Conservation (phyloP, 305 asterid species). For the Fraxinus platypoda region DNA sequence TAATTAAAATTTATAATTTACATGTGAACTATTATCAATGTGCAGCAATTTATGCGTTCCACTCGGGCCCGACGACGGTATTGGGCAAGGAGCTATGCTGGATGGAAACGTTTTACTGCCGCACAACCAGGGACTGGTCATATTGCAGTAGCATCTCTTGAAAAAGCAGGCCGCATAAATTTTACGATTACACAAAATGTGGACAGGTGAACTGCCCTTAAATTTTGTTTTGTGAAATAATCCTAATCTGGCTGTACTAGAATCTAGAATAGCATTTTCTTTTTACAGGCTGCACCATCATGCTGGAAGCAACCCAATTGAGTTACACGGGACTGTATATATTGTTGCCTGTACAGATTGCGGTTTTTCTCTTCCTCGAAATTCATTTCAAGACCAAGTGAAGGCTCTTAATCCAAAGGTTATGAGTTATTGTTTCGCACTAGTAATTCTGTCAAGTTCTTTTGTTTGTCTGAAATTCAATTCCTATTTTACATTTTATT, state of each 20-base stretch:
- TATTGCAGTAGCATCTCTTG: constrained; percentile 82
- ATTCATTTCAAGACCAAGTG: constrained; percentile 82
- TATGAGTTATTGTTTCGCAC: background rate
- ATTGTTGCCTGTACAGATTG: constrained; percentile 81
- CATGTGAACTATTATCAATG: constrained; percentile 18
- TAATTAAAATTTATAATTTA: constrained; percentile 21
- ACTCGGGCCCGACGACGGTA: constrained; percentile 73
- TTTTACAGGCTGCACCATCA: constrained; percentile 84
- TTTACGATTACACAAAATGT: constrained; percentile 90
- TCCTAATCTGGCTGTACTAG: constrained; percentile 15
- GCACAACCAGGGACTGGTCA: constrained; percentile 93
- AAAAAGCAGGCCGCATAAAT: constrained; percentile 67
- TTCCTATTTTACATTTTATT: background rate
- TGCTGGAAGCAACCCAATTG: constrained; percentile 96
- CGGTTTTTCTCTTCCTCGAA: constrained; percentile 74
- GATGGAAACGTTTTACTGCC: constrained; percentile 86
- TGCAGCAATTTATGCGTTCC: constrained; percentile 78
- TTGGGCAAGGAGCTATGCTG: constrained; percentile 99
- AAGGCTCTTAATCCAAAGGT: constrained; percentile 89
- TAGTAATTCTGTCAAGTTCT: background rate
- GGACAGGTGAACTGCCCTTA: constrained; percentile 61
- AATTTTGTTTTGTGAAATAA: background rate
- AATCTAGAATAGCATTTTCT: constrained; percentile 16
- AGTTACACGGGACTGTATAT: constrained; percentile 96
- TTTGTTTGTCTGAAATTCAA: background rate